Conservation (phyloP, 257 asterid species). For the Eustoma russellianum region DNA sequence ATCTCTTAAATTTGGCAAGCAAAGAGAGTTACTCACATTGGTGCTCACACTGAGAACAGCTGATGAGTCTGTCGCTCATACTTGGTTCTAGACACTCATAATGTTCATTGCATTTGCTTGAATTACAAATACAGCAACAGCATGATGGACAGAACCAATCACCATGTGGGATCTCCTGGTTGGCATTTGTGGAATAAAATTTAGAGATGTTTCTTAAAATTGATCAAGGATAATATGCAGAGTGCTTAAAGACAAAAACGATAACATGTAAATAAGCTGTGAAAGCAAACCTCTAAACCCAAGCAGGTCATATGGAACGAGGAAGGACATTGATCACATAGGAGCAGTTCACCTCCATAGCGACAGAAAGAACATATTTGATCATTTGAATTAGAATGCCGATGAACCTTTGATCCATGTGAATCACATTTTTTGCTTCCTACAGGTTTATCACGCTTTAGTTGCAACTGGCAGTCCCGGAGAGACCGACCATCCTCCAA, state of each 20-base stretch:
- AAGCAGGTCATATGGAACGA: slow-evolving; percentile 71
- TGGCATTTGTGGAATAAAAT: background rate
- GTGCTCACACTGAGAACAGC: slow-evolving; percentile 72
- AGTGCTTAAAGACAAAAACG: too few relatives aligned
- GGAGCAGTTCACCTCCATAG: slow-evolving; percentile 65
- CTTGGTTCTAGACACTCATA: slow-evolving; percentile 8
- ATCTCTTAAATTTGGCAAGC: background rate
- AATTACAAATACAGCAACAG: slow-evolving; percentile 71
- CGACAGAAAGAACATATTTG: slow-evolving; percentile 78
- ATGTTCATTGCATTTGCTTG: slow-evolving; percentile 18
- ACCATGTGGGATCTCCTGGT: slow-evolving; percentile 79
- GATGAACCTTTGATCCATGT: slow-evolving; percentile 16
- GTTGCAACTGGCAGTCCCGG: slow-evolving; percentile 51
- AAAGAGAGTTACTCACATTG: slow-evolving; percentile 42
- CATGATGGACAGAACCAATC: slow-evolving; percentile 98
- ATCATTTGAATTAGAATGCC: slow-evolving; percentile 32
- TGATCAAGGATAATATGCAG: too few relatives aligned
- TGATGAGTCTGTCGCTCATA: slow-evolving; percentile 20
- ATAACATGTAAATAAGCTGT: slow-evolving; percentile 2
- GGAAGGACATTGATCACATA: slow-evolving; percentile 93
- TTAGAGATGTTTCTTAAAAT: too few relatives aligned
- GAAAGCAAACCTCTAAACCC: slow-evolving; percentile 59
- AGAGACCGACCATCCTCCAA: slow-evolving; percentile 84
- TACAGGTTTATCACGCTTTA: slow-evolving; percentile 17
- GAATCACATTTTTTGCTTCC: slow-evolving; percentile 19